These are phyloP conservation scores for Pichia cactophila DNA, from an alignment of 1,139 yeast genomes.

Conservation along the genomic window DNA sequence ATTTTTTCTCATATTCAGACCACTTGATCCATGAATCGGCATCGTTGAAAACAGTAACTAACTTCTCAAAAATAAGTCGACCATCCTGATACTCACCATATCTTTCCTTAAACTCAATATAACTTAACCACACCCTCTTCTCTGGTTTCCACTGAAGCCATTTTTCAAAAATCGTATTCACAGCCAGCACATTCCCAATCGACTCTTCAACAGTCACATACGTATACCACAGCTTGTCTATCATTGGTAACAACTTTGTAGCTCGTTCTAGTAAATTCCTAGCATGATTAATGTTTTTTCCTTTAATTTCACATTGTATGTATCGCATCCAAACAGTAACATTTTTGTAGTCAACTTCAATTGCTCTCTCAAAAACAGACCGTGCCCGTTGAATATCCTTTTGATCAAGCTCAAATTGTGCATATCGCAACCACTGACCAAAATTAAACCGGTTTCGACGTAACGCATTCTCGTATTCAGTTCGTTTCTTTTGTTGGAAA, in stretches of 20 bases:
- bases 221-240: conserved; percentile 81
- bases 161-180: conserved; percentile 60
- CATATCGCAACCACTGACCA: conserved; percentile 91
- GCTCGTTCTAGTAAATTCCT: conserved; percentile 79
- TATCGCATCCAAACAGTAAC: conserved; percentile 86
- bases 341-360: conserved; percentile 64
- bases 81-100: conserved; percentile 54
- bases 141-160: conserved; percentile 79
- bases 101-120: conserved; percentile 62
- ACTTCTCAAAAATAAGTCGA: conserved; percentile 49
- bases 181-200: conserved; percentile 54
- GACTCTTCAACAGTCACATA: conserved; percentile 80
- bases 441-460: conserved; percentile 73
- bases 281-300: conserved; percentile 78
- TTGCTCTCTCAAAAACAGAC: conserved; percentile 81
- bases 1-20: conserved; percentile 51
- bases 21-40: conserved; percentile 61
- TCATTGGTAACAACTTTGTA: conserved; percentile 62
- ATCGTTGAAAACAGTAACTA: conserved; percentile 45
- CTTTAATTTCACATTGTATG: conserved; percentile 67
- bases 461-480: conserved; percentile 78
- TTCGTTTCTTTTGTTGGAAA: conserved; percentile 65
- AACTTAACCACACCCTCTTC: conserved; percentile 66
- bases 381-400: conserved; percentile 70
- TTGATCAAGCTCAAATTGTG: conserved; percentile 78